These are phyloP conservation scores for Boletus coccyginus DNA, from an alignment of 768 basidiomycete genomes.

Conservation along the genomic window DNA sequence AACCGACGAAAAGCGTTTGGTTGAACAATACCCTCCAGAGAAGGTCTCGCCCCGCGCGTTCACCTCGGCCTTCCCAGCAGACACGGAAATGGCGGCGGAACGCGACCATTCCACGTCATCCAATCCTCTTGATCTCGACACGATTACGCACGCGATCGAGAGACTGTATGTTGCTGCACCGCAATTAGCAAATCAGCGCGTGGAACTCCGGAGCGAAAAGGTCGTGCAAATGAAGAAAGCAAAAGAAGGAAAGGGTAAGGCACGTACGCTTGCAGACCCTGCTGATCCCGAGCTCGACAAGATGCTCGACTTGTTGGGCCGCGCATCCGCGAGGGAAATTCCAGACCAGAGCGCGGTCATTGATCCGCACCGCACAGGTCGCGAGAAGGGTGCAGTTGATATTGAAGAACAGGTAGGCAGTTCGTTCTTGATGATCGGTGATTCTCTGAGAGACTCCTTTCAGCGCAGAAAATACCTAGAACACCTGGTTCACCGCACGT, in stretches of 20 bases:
- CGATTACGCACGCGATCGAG: conserved; percentile 85
- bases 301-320: conserved; percentile 69
- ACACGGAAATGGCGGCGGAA: neutral
- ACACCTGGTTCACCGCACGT: conserved; percentile 66
- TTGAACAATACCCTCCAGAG: conserved; percentile 20
- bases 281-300: conserved; percentile 54
- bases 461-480: conserved; percentile 78
- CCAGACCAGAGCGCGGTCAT: conserved; percentile 69
- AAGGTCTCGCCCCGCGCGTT: conserved; percentile 13
- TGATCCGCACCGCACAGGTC: conserved; percentile 55
- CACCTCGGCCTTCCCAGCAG: neutral
- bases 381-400: conserved; percentile 51
- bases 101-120: neutral
- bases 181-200: conserved; percentile 88
- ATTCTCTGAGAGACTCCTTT: conserved; percentile 5
- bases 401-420: conserved; percentile 60
- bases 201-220: conserved; percentile 78
- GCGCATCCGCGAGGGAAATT: conserved; percentile 65
- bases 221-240: conserved; percentile 74
- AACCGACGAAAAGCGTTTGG: conserved; percentile 7
- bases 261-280: conserved; percentile 36
- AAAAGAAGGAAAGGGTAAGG: conserved; percentile 49
- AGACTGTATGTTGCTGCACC: conserved; percentile 82
- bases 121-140: conserved; percentile 77
- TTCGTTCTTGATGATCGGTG: neutral